A percentile compares a stretch with the other conserved stretches of the same genome.
phyloP scores from a whole-genome alignment of 768 basidiomycete genomes.

The Crepidotus variabilis region DNA sequence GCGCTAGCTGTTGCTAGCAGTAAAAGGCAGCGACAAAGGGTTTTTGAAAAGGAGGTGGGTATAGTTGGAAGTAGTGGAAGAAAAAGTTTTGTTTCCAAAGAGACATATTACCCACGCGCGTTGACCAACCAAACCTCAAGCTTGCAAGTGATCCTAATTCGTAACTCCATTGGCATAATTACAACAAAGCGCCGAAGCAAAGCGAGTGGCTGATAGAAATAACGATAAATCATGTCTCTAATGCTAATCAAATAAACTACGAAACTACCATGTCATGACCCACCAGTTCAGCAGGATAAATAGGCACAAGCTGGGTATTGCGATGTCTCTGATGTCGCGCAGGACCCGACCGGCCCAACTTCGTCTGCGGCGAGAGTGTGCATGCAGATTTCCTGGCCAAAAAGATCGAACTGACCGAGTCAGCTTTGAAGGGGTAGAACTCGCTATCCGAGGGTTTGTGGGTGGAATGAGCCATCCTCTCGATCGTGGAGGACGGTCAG shows the following conservation, averaged over 20 bases:
- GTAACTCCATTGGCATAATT: too few relatives aligned
- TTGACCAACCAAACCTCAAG: too few relatives aligned
- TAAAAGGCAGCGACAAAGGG: too few relatives aligned
- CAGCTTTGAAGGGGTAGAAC: neutral
- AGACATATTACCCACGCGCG: too few relatives aligned
- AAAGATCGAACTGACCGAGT: neutral
- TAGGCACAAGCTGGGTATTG: conserved; percentile 36
- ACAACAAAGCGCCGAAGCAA: too few relatives aligned
- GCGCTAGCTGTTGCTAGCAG: too few relatives aligned
- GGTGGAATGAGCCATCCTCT: neutral
- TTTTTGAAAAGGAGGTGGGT: too few relatives aligned
- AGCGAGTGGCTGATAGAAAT: too few relatives aligned
- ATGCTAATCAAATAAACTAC: neutral
- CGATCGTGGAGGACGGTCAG: neutral
- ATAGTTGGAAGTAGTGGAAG: too few relatives aligned
- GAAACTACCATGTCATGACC: conserved; percentile 14
- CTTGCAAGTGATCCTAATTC: too few relatives aligned
- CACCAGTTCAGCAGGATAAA: conserved; percentile 37
- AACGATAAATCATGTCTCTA: neutral
- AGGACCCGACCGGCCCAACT: conserved; percentile 28
- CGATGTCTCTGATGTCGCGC: conserved; percentile 38
- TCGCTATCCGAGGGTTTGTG: neutral
- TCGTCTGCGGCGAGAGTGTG: conserved; percentile 11
- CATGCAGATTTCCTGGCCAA: conserved; percentile 4
- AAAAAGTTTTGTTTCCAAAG: too few relatives aligned